Conservation (phyloP, 2,329 filamentous ascomycete species). For the Ophiostoma pallidulum region DNA sequence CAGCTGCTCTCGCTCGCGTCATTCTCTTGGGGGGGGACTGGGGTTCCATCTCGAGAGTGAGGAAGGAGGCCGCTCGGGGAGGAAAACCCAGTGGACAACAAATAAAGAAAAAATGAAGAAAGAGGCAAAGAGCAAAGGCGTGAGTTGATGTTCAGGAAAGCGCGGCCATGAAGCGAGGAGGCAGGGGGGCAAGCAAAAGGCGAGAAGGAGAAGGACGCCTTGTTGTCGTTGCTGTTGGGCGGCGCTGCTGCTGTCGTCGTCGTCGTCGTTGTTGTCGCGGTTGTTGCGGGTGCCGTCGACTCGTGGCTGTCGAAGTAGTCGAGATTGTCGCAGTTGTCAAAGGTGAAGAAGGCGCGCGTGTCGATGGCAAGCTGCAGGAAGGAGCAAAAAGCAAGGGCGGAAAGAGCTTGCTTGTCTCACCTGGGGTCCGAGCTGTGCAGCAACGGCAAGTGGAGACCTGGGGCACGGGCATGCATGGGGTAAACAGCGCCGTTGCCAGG, state of each 20-base stretch:
- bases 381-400: too few relatives aligned
- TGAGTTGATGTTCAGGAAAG: not conserved
- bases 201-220: too few relatives aligned
- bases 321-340: not conserved
- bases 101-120: not conserved
- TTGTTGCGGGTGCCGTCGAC: not conserved
- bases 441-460: not conserved
- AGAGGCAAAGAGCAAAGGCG: not conserved
- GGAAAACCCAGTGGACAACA: too few relatives aligned
- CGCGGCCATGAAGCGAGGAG: not conserved
- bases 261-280: not conserved
- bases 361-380: not conserved
- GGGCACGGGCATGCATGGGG: not conserved
- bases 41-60: slow-evolving; percentile 19
- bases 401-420: too few relatives aligned
- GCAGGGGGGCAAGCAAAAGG: not conserved
- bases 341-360: not conserved
- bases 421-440: not conserved
- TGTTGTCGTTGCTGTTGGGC: too few relatives aligned
- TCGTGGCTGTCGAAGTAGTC: not conserved
- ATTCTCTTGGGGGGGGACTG: slow-evolving; percentile 22
- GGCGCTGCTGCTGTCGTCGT: too few relatives aligned
- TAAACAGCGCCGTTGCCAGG: not conserved
- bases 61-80: too few relatives aligned
- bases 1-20: slow-evolving; percentile 32